A percentile compares a stretch with the other conserved stretches of the same genome.
Conservation (phyloP, 495 filamentous ascomycete genomes). For the Diplogelasinospora grovesii region DNA sequence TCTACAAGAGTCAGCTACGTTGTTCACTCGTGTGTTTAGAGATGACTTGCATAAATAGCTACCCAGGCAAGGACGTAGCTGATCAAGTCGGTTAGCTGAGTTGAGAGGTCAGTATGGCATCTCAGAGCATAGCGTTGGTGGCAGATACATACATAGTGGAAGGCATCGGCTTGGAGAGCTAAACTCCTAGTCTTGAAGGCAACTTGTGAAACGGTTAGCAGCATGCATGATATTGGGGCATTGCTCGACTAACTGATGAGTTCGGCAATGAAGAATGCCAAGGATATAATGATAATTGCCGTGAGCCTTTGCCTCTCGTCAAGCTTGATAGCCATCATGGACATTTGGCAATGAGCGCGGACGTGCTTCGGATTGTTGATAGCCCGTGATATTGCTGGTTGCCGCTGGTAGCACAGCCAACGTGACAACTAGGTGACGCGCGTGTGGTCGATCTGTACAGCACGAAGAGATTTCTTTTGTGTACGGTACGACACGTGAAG, state of each 20-base stretch:
- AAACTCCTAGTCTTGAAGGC: conserved; percentile 84
- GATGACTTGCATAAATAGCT: conserved; percentile 61
- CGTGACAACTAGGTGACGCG: too few relatives aligned
- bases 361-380: too few relatives aligned
- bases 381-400: too few relatives aligned
- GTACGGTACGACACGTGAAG: too few relatives aligned
- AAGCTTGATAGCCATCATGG: conserved; percentile 31
- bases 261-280: conserved; percentile 77
- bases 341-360: too few relatives aligned
- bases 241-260: conserved; percentile 47
- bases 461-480: too few relatives aligned
- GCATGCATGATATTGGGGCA: neutral
- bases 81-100: conserved; percentile 81
- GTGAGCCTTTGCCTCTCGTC: conserved; percentile 54
- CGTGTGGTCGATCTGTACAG: too few relatives aligned
- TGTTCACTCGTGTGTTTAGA: too few relatives aligned
- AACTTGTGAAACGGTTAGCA: conserved; percentile 31
- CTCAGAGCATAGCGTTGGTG: neutral
- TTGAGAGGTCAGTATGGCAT: conserved; percentile 1
- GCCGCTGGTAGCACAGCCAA: too few relatives aligned
- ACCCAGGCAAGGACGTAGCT: conserved; percentile 76
- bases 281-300: conserved; percentile 73
- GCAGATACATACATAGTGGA: conserved; percentile 69
- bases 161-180: conserved; percentile 87
- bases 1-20: too few relatives aligned